Percentiles rank a stretch among this genome's conserved stretches.
Evolutionary conservation across 2,329 filamentous ascomycete species (phyloP).

Genomic region (Aspergillus bombycis): DNA sequence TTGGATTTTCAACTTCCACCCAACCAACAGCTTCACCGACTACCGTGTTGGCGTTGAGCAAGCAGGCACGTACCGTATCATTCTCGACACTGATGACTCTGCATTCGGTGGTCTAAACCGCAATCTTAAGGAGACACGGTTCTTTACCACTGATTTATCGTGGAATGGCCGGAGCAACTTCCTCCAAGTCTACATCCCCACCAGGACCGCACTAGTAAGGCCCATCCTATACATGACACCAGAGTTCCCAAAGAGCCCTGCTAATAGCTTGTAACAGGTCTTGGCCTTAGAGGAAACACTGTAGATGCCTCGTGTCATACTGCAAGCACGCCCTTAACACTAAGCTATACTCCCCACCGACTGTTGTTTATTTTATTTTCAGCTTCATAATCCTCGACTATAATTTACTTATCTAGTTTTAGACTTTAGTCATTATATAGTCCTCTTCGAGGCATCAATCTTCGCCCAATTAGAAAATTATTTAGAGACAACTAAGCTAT

Average conservation of each 20-base stretch:
- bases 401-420: background rate
- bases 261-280: slow-evolving; percentile 45
- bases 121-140: slow-evolving; percentile 77
- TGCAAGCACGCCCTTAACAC: background rate
- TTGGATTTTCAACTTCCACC: slow-evolving; percentile 97
- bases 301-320: slow-evolving; percentile 20
- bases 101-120: slow-evolving; percentile 79
- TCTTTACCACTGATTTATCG: slow-evolving; percentile 86
- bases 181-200: slow-evolving; percentile 87
- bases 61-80: slow-evolving; percentile 81
- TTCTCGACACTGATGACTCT: slow-evolving; percentile 78
- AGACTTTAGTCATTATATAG: background rate
- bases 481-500: background rate
- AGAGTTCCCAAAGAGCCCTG: background rate
- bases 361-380: background rate
- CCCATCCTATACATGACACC: background rate
- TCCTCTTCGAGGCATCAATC: background rate
- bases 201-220: slow-evolving; percentile 78
- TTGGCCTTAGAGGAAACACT: slow-evolving; percentile 55
- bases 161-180: slow-evolving; percentile 94
- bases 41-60: slow-evolving; percentile 88
- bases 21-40: slow-evolving; percentile 80
- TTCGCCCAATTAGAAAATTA: background rate
- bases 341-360: background rate
- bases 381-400: background rate